phyloP scores from a whole-genome alignment of 2,329 filamentous ascomycete species.

The Metarhizium anisopliae region DNA sequence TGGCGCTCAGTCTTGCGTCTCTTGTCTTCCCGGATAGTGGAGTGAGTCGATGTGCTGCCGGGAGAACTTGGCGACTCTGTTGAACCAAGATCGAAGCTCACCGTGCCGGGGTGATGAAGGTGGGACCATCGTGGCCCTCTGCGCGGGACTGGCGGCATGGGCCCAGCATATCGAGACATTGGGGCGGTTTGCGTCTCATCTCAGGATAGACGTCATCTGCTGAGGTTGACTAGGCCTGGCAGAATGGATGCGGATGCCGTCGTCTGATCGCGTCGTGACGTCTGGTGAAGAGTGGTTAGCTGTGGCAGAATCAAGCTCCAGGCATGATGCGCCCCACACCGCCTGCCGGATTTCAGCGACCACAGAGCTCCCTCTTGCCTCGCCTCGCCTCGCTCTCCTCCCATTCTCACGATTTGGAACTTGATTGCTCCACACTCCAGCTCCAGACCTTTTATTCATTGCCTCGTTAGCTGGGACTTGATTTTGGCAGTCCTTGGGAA shows the following conservation, averaged over 20 bases:
- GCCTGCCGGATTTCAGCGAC: background rate
- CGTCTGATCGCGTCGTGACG: background rate
- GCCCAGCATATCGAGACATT: constrained; percentile 34
- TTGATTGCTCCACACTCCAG: too few relatives aligned
- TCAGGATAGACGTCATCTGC: constrained; percentile 6
- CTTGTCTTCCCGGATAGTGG: constrained; percentile 31
- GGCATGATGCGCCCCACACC: background rate
- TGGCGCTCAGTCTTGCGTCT: constrained; percentile 31
- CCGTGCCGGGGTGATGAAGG: constrained; percentile 42
- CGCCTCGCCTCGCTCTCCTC: background rate
- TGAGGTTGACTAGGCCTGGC: background rate
- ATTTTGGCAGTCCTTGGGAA: too few relatives aligned
- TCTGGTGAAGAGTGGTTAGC: background rate
- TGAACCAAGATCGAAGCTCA: constrained; percentile 34
- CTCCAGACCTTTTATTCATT: too few relatives aligned
- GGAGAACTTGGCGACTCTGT: constrained; percentile 34
- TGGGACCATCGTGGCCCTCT: constrained; percentile 43
- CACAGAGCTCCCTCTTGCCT: background rate
- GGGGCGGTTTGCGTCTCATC: constrained; percentile 11
- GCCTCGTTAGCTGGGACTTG: too few relatives aligned
- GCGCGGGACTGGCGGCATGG: constrained; percentile 32
- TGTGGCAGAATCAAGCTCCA: background rate
- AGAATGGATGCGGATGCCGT: background rate
- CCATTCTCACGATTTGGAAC: too few relatives aligned
- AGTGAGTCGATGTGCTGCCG: constrained; percentile 40